A percentile compares a stretch with the other conserved stretches of the same genome.
phyloP scores from a whole-genome alignment of 2,329 filamentous ascomycete species.

The Ceratocystis harringtonii region DNA sequence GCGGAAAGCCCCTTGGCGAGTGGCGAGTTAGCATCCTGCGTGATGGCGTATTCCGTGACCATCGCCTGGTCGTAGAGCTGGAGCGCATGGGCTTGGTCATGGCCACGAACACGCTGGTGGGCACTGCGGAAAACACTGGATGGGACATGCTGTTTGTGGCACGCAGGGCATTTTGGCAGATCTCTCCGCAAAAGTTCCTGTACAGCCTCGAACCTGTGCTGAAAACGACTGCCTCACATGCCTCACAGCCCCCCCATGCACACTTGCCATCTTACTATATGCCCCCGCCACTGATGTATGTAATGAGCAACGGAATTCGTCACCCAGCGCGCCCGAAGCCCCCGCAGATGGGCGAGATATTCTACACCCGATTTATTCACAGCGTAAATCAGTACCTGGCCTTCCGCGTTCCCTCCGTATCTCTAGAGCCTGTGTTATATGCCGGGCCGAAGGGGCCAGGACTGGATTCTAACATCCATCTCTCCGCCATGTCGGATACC shows the following conservation, averaged over 20 bases:
- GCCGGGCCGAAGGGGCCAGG: constrained; percentile 39
- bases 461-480: constrained; percentile 26
- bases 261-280: constrained; percentile 87
- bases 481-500: constrained; percentile 35
- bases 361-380: constrained; percentile 78
- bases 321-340: constrained; percentile 83
- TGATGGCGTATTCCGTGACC: constrained; percentile 76
- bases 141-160: constrained; percentile 76
- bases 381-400: constrained; percentile 72
- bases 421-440: constrained; percentile 47
- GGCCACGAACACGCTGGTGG: constrained; percentile 57
- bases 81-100: constrained; percentile 83
- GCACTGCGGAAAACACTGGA: constrained; percentile 45
- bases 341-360: constrained; percentile 74
- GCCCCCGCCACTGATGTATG: constrained; percentile 67
- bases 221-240: constrained; percentile 53
- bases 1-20: constrained; percentile 63
- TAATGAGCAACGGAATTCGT: constrained; percentile 59
- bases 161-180: constrained; percentile 76
- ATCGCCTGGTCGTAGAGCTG: constrained; percentile 73
- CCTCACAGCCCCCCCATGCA: constrained; percentile 66
- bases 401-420: constrained; percentile 68
- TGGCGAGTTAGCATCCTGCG: constrained; percentile 75
- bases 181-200: constrained; percentile 72
- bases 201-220: constrained; percentile 36